Evolutionary conservation across 768 basidiomycete genomes (phyloP).

Genomic region (Fomitopsis serialis): DNA sequence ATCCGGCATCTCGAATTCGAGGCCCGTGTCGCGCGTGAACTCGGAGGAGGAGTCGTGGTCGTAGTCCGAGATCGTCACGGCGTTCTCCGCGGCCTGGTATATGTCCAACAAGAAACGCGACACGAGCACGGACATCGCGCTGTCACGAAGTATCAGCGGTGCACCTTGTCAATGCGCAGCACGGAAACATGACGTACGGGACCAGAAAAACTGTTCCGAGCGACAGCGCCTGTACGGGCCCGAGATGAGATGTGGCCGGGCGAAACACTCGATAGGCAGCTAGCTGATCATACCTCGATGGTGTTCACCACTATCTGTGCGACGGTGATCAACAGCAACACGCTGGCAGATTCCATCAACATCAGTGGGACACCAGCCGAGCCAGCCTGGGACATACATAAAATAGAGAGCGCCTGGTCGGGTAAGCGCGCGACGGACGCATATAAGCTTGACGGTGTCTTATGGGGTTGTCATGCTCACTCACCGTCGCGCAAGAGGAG

Average conservation of each 20-base stretch:
- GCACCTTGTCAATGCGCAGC: no score
- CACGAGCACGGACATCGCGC: no score
- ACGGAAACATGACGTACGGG: neutral
- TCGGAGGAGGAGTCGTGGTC: no score
- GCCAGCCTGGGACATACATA: neutral
- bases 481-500: neutral
- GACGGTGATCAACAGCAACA: neutral
- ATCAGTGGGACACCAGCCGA: neutral
- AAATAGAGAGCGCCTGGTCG: slow-evolving; percentile 3
- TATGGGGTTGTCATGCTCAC: neutral
- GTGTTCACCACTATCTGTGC: neutral
- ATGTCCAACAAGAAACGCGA: no score
- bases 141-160: no score
- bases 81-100: no score
- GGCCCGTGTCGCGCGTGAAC: no score
- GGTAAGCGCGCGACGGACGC: neutral
- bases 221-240: neutral
- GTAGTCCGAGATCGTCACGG: no score
- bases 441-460: neutral
- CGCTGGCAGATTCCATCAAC: neutral
- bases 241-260: neutral
- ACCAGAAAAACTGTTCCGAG: neutral
- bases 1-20: no score
- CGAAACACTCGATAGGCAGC: neutral
- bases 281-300: neutral